These are phyloP conservation scores for Arthrobotrys sphaeroides DNA, from an alignment of 2,329 filamentous ascomycete genomes.

Conservation along the genomic window DNA sequence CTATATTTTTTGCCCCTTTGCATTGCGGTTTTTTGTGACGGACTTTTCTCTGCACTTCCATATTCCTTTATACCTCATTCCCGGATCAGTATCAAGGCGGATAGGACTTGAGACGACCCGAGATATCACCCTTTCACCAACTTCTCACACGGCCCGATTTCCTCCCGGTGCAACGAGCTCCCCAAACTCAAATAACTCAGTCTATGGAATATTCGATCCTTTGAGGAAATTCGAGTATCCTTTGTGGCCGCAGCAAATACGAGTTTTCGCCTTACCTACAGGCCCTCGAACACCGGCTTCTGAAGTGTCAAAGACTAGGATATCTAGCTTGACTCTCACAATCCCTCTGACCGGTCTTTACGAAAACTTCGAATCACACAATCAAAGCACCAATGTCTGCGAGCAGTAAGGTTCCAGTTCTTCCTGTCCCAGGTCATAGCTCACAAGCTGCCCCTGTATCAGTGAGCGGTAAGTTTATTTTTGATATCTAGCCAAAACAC, in stretches of 20 bases:
- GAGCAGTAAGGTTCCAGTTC: slow-evolving; percentile 49
- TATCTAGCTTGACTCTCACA: slow-evolving; percentile 20
- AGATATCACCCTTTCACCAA: slow-evolving; percentile 31
- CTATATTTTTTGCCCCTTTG: slow-evolving; percentile 55
- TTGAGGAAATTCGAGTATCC: slow-evolving; percentile 44
- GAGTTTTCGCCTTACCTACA: slow-evolving; percentile 43
- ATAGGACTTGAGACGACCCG: slow-evolving; percentile 35
- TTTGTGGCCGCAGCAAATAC: slow-evolving; percentile 42
- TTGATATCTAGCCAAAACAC: background rate
- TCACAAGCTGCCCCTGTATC: slow-evolving; percentile 51
- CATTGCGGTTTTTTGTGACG: slow-evolving; percentile 57
- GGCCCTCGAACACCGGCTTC: slow-evolving; percentile 24
- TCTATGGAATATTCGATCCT: slow-evolving; percentile 50
- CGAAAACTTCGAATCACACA: slow-evolving; percentile 18
- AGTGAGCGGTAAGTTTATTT: slow-evolving; percentile 51
- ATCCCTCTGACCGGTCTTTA: slow-evolving; percentile 5
- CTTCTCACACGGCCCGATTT: slow-evolving; percentile 7
- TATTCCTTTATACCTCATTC: slow-evolving; percentile 49
- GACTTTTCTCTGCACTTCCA: slow-evolving; percentile 30
- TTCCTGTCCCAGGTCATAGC: slow-evolving; percentile 52
- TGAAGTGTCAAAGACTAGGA: slow-evolving; percentile 35
- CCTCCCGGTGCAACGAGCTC: background rate
- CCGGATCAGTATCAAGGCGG: slow-evolving; percentile 40
- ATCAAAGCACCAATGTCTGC: slow-evolving; percentile 43
- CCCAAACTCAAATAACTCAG: slow-evolving; percentile 18